A percentile compares a stretch with the other conserved stretches of the same genome.
Conservation (phyloP, 257 asterid genomes). For the Scutellaria barbata region DNA sequence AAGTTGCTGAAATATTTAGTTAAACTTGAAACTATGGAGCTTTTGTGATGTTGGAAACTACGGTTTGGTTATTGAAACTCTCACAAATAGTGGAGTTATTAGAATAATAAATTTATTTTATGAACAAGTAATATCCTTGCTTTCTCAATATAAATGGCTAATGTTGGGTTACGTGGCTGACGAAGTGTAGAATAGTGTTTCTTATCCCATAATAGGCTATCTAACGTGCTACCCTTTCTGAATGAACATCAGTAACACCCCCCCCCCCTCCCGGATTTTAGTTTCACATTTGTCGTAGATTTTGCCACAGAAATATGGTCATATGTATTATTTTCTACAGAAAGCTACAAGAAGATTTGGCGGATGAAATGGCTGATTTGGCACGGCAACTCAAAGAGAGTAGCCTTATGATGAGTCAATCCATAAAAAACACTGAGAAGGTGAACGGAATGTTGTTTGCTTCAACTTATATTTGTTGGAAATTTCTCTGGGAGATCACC, state of each 20-base stretch:
- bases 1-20: not conserved
- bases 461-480: not conserved
- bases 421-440: constrained; percentile 81
- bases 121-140: no score
- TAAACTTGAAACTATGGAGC: not conserved
- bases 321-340: constrained; percentile 44
- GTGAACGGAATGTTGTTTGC: constrained; percentile 45
- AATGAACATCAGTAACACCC: no score
- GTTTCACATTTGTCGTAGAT: no score
- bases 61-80: not conserved
- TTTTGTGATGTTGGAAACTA: not conserved
- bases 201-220: no score
- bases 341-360: constrained; percentile 88
- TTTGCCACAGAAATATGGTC: no score
- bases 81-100: not conserved
- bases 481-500: not conserved
- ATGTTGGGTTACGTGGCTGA: no score
- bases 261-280: no score
- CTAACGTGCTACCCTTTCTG: no score
- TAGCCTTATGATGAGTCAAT: constrained; percentile 80
- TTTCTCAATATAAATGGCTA: no score
- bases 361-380: constrained; percentile 90
- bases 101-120: no score
- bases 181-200: no score
- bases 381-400: constrained; percentile 92